Evolutionary conservation across 164 flowering plant genomes (phyloP), one percentile per base, ranked within the genome.

Genomic region (Chloranthus sessilifolius): DNA sequence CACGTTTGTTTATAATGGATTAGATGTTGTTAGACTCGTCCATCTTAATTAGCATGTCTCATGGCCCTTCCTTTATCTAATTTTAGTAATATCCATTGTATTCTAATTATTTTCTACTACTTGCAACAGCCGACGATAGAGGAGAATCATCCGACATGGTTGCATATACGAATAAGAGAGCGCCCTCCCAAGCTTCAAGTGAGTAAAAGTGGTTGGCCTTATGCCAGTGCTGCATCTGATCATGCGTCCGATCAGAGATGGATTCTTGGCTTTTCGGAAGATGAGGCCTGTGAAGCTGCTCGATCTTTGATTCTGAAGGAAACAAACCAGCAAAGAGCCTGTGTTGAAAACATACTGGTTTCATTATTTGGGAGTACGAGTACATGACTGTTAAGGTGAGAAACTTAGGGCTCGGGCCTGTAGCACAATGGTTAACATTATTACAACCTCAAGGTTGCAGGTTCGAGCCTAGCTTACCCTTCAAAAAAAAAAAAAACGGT

Each of bases 131-230:
- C 85, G 16, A 72, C 47, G 59, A 58, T 66, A 55, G 85, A 79
- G 36, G 77, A 72, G 51, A 67, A 61, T 46, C 85, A 82, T 33
- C 74, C 65, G 8, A 68, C 80, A 37, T 75, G 83, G 89, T 60
- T 82, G 56, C 83, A 75, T 69, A 69, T 79, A 11, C 68, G 56
- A 43, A 51, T 79, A 46, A 67, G 83, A 64, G 82, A 75, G 47
- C 55, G 62, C 33, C 66, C 68, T n/a, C 78, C 79, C n/a, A 63
- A 39, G 47, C 36, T 62, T 23, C 23, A 24, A 22, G 46, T 43
- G 19, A 70, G 55, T 23, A 61, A 69, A 49, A 25, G 38, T 15
- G 48, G 55, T 47, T 52, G 62, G n/a, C 5, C 35, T 31, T 31
- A 38, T 24, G 24, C 42, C 16, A 43, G 23, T 30, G 30, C 36